Conservation (phyloP, 345 rosid species). For the Brassica juncea region DNA sequence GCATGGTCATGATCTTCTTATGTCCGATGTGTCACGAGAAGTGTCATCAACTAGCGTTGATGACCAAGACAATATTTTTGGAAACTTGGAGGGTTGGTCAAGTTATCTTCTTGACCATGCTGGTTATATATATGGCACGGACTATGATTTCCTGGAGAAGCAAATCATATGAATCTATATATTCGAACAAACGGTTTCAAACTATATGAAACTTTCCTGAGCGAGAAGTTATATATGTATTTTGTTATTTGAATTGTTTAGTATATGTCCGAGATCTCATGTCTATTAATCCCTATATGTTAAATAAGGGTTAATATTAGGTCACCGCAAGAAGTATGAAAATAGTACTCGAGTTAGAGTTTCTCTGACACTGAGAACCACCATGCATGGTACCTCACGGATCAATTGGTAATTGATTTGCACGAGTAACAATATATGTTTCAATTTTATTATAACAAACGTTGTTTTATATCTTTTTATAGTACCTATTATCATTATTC, state of each 20-base stretch:
- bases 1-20: constrained; percentile 17
- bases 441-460: neutral
- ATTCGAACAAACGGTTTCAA: constrained; percentile 10
- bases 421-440: neutral
- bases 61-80: constrained; percentile 33
- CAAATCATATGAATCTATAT: constrained; percentile 10
- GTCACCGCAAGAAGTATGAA: neutral
- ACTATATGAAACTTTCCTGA: neutral
- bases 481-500: neutral
- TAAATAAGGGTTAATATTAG: constrained; percentile 4
- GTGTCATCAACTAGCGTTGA: constrained; percentile 40
- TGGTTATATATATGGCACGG: constrained; percentile 18
- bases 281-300: neutral
- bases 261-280: constrained; percentile 1
- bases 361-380: constrained; percentile 22
- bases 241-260: constrained; percentile 8
- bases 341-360: neutral
- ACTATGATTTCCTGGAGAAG: constrained; percentile 24
- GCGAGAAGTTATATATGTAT: constrained; percentile 5
- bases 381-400: constrained; percentile 22
- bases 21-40: constrained; percentile 36
- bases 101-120: constrained; percentile 33
- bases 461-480: neutral
- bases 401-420: constrained; percentile 30
- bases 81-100: constrained; percentile 33